Evolutionary conservation across 495 filamentous ascomycete genomes (phyloP).

Genomic region (Haplographium delicatum): DNA sequence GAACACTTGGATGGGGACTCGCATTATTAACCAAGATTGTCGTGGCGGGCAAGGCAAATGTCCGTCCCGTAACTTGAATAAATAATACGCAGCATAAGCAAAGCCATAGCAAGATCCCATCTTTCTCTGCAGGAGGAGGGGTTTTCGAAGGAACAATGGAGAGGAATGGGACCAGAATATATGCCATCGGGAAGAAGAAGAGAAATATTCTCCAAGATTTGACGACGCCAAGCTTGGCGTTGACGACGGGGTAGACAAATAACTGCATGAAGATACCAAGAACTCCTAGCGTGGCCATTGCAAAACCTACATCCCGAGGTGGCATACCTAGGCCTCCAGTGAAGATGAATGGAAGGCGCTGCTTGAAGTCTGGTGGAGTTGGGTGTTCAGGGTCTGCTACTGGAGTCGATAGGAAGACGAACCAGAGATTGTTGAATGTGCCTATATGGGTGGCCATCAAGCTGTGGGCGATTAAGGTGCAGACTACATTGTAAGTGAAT

Average conservation of each 20-base stretch:
- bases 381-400: constrained; percentile 54
- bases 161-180: constrained; percentile 67
- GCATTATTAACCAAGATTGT: constrained; percentile 80
- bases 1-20: constrained; percentile 70
- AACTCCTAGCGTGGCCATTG: constrained; percentile 69
- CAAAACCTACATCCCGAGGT: constrained; percentile 67
- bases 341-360: constrained; percentile 60
- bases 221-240: constrained; percentile 60
- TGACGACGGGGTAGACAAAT: constrained; percentile 65
- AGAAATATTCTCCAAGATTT: constrained; percentile 63
- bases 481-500: constrained; percentile 71
- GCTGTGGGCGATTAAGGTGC: constrained; percentile 61
- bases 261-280: constrained; percentile 75
- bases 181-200: constrained; percentile 66
- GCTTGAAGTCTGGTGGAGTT: constrained; percentile 31
- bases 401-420: constrained; percentile 76
- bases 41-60: constrained; percentile 72
- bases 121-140: constrained; percentile 56
- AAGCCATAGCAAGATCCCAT: constrained; percentile 61
- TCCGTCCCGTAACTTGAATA: constrained; percentile 71
- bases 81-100: constrained; percentile 62
- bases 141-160: constrained; percentile 58
- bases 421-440: constrained; percentile 81
- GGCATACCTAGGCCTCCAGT: constrained; percentile 76
- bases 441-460: constrained; percentile 74